Evolutionary conservation across 2,329 filamentous ascomycete species (phyloP).

Genomic region (Exophiala xenobiotica): DNA sequence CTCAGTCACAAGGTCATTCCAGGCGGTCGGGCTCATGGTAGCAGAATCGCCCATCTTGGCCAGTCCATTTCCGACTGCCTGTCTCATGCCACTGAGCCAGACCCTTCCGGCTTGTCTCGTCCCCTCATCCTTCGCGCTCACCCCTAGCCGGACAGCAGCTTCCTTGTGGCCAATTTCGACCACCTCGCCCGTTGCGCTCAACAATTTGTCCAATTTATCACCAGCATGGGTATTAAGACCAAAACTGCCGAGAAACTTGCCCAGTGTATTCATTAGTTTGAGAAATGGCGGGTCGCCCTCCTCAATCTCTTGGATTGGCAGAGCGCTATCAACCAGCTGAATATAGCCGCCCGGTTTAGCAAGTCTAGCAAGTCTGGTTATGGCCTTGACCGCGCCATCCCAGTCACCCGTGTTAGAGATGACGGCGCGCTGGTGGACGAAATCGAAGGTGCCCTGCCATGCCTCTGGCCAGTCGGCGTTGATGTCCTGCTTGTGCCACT

Average conservation of each 20-base stretch:
- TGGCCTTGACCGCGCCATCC: neutral
- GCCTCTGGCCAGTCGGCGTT: neutral
- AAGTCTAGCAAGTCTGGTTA: neutral
- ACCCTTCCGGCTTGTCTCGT: neutral
- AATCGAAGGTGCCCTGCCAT: conserved; percentile 1
- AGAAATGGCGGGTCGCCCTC: neutral
- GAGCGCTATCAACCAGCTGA: neutral
- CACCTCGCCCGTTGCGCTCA: neutral
- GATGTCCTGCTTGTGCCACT: conserved; percentile 4
- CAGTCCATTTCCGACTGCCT: neutral
- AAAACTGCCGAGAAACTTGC: neutral
- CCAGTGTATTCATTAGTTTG: neutral
- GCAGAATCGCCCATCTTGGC: neutral
- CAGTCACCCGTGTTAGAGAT: neutral
- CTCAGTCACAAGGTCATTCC: neutral
- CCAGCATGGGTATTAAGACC: neutral
- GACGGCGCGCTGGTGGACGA: conserved; percentile 3
- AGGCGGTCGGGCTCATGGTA: neutral
- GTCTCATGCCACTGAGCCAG: neutral
- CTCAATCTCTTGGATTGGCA: neutral
- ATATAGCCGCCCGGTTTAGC: neutral
- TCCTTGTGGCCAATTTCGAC: neutral
- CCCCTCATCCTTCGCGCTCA: neutral
- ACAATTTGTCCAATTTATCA: neutral
- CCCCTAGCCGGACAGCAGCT: neutral